A percentile compares a stretch with the other conserved stretches of the same genome.
These are phyloP conservation scores for Wickerhamomyces tratensis DNA, from an alignment of 805 yeast species.

Conservation along the genomic window DNA sequence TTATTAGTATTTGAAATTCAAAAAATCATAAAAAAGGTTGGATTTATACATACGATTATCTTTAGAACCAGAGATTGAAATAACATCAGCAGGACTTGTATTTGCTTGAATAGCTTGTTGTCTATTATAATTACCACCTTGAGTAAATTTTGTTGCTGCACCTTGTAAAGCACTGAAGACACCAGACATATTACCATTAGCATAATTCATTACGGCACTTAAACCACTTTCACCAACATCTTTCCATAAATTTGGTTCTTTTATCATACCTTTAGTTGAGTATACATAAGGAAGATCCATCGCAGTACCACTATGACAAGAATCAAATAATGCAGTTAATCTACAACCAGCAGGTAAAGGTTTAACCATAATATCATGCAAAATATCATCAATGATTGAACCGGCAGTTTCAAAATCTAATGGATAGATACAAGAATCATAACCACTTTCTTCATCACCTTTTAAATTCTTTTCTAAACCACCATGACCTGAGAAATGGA, in stretches of 20 bases:
- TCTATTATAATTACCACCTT: constrained; percentile 17
- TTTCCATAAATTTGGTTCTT: constrained; percentile 60
- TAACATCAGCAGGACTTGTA: constrained; percentile 58
- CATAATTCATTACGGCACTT: constrained; percentile 42
- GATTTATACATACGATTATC: constrained; percentile 49
- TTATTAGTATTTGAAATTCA: no score
- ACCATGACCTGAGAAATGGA: constrained; percentile 75
- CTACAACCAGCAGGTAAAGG: constrained; percentile 58
- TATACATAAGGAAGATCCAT: constrained; percentile 62
- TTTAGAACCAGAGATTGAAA: constrained; percentile 60
- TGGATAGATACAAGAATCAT: constrained; percentile 54
- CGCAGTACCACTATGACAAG: constrained; percentile 71
- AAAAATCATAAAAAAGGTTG: no score
- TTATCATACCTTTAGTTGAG: constrained; percentile 63
- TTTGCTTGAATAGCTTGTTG: constrained; percentile 33
- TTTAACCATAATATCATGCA: constrained; percentile 53
- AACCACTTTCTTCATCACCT: constrained; percentile 58
- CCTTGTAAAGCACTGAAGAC: constrained; percentile 15
- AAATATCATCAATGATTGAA: constrained; percentile 53
- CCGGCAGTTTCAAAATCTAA: constrained; percentile 55
- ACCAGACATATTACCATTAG: constrained; percentile 37
- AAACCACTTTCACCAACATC: constrained; percentile 58
- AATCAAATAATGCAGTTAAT: constrained; percentile 61
- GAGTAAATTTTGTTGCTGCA: constrained; percentile 13
- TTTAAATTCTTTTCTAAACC: constrained; percentile 50